phyloP scores from a whole-genome alignment of 108 stramenopile genomes.

The Pseudonitzschia multistriata region DNA sequence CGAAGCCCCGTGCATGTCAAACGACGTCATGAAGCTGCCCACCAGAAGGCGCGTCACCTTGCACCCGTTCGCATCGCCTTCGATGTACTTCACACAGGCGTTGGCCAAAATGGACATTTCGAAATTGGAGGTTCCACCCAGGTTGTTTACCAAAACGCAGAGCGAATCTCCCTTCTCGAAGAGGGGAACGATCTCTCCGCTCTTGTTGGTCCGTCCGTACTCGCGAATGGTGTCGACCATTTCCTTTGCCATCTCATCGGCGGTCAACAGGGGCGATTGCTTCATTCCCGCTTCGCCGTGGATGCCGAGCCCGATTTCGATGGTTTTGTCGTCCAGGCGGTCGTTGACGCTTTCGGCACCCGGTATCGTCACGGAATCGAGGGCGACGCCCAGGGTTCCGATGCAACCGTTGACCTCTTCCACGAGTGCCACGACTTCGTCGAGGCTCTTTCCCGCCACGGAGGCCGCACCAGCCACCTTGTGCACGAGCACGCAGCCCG shows the following conservation, averaged over 20 bases:
- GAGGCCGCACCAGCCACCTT: constrained; percentile 95
- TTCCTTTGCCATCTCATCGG: constrained; percentile 69
- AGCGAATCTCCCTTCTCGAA: constrained; percentile 68
- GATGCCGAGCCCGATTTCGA: constrained; percentile 96
- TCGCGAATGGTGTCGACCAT: constrained; percentile 74
- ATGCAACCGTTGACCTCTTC: constrained; percentile 53
- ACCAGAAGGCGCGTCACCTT: constrained; percentile 73
- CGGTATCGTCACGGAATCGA: constrained; percentile 89
- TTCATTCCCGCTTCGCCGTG: constrained; percentile 95
- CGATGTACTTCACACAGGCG: constrained; percentile 54
- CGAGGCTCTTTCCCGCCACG: constrained; percentile 60
- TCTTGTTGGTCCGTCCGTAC: constrained; percentile 53
- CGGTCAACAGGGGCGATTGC: constrained; percentile 65
- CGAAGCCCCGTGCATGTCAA: constrained; percentile 95
- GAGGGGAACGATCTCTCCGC: constrained; percentile 48
- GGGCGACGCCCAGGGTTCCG: constrained; percentile 89
- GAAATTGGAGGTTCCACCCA: constrained; percentile 92
- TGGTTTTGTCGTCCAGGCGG: constrained; percentile 61
- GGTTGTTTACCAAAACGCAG: constrained; percentile 89
- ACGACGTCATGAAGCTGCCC: constrained; percentile 93
- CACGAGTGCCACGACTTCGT: constrained; percentile 69
- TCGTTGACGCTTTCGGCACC: constrained; percentile 76
- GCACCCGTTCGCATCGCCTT: constrained; percentile 36
- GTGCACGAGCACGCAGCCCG: constrained; percentile 95
- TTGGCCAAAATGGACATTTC: constrained; percentile 89